Base-by-base conservation (phyloP, 2,329 filamentous ascomycete genomes). In the Colletotrichum tropicicola region DNA sequence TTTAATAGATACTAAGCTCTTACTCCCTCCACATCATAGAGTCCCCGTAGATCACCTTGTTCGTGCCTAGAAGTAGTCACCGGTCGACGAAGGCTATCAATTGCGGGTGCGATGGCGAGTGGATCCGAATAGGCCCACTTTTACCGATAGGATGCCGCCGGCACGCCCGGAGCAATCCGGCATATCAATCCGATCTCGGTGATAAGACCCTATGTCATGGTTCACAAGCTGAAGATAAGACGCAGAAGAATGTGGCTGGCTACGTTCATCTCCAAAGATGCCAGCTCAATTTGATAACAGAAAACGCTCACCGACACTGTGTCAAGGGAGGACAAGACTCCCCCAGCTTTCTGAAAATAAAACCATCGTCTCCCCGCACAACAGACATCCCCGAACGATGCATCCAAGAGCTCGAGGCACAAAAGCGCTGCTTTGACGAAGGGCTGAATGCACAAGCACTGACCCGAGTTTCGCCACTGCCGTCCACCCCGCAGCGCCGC, bases 401-500 rank as follows among this genome's bases (percentile, higher is more conserved):
- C n/a, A n/a, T n/a, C n/a, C n/a, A n/a, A n/a, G n/a, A 49, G 25
- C 43, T 43, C 35, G 5, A n/a, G n/a, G n/a, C n/a, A n/a, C 37
- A 35, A 25, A n/a, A 6, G 8, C n/a, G 12, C 41, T 19, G 55
- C 60, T 48, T 48, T 32, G 41, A 47, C 60, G 19, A 35, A 59
- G 15, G 4, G 45, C 19, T 37, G 43, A 48, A 44, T 41, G 37
- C 17, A 17, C 17, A n/a, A 23, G 28, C 61, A 39, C 21, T 55
- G 56, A 49, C 57, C 12, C 41, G 41, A 39, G 47, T 55, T 53
- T 65, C 47, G 61, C 44, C 55, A 48, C 47, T 19, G 28, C 25
- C 55, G 39, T 28, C 15, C 52, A 10, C 19, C n/a, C 13, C 39
- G 15, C 37, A 21, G 6, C 35, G 5, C 17, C 27, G 21, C 49